Percentiles rank a stretch among this genome's conserved stretches.
Evolutionary conservation across 495 filamentous ascomycete genomes (phyloP).

Genomic region (Lentithecium fluviatile): DNA sequence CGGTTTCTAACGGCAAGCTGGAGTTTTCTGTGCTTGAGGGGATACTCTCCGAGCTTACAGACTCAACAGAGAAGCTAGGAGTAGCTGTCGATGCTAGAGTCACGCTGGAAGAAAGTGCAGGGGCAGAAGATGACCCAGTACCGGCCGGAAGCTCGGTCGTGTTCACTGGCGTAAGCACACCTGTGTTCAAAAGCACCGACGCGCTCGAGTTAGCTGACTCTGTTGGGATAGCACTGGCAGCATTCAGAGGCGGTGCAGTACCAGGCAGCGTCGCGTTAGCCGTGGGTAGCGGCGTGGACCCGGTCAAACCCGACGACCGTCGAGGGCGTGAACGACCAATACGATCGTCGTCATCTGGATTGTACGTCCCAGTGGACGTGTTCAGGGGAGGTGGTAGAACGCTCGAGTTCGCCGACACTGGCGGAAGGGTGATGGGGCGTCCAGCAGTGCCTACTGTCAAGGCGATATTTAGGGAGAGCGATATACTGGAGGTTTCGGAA

Average conservation of each 20-base stretch:
- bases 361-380: not conserved
- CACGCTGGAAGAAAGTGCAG: no score
- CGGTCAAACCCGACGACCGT: not conserved
- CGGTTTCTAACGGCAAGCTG: no score
- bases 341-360: not conserved
- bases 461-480: not conserved
- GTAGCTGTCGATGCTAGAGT: no score
- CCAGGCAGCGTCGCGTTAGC: conserved; percentile 2
- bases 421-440: not conserved
- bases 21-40: no score
- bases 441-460: not conserved
- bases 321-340: not conserved
- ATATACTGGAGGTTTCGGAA: no score
- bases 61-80: no score
- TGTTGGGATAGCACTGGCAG: not conserved
- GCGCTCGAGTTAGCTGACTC: conserved; percentile 5
- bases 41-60: no score
- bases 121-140: no score
- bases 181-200: not conserved
- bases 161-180: no score
- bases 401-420: not conserved
- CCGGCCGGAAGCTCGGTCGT: no score
- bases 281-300: not conserved
- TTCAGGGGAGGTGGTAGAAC: not conserved
- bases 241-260: not conserved